A percentile compares a stretch with the other conserved stretches of the same genome.
These are phyloP conservation scores for Allium sativum DNA, from an alignment of 106 monocot genomes.

Conservation along the genomic window DNA sequence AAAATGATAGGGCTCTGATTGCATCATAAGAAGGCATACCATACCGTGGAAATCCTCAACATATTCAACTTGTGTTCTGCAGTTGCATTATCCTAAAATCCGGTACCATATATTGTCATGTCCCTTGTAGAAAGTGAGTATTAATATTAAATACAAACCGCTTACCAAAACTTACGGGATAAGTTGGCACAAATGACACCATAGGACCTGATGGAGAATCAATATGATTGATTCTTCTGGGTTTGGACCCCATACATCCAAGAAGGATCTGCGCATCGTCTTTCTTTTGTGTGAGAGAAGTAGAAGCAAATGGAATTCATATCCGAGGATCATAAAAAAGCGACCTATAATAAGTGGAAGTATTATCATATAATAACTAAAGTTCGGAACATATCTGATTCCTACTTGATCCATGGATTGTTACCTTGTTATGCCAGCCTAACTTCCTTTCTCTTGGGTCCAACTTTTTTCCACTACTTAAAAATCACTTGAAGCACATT, in stretches of 20 bases:
- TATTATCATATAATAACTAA: no score
- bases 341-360: no score
- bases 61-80: conserved; percentile 65
- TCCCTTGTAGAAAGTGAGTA: no score
- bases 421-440: no score
- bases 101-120: conserved; percentile 6
- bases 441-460: no score
- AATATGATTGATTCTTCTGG: conserved; percentile 31
- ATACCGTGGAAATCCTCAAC: conserved; percentile 28
- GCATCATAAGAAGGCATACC: conserved; percentile 15
- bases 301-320: conserved; percentile 60
- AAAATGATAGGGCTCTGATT: conserved; percentile 28
- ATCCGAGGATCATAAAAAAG: conserved; percentile 91
- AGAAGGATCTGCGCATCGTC: conserved; percentile 21
- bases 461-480: no score
- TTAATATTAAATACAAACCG: no score
- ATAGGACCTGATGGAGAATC: conserved; percentile 39
- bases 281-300: conserved; percentile 21
- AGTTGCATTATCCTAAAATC: conserved; percentile 29
- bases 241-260: conserved; percentile 18
- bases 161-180: no score
- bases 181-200: conserved; percentile 25
- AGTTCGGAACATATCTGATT: no score
- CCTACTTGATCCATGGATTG: no score
- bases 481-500: no score